A percentile compares a stretch with the other conserved stretches of the same genome.
phyloP scores from a whole-genome alignment of 352 stramenopile genomes.

The Globisporangium takayamanum region DNA sequence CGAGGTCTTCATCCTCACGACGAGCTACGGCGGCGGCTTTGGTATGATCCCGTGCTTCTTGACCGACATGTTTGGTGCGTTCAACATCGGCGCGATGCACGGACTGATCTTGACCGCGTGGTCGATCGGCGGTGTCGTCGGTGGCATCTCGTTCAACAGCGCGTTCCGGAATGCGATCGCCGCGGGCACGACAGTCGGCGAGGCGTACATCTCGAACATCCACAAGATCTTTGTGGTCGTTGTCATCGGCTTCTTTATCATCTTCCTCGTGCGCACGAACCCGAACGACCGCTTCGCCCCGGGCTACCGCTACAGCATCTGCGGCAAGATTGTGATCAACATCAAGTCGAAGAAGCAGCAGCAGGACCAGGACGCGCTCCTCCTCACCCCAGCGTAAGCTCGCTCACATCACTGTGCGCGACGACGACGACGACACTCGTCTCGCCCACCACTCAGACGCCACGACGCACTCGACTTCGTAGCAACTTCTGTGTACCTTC shows the following conservation, averaged over 20 bases:
- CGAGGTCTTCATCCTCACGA: slow-evolving; percentile 60
- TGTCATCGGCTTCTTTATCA: slow-evolving; percentile 41
- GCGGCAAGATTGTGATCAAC: slow-evolving; percentile 48
- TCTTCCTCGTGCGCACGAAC: slow-evolving; percentile 66
- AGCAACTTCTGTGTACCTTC: too few species aligned
- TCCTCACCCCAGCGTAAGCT: slow-evolving; percentile 8
- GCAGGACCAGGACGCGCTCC: slow-evolving; percentile 21
- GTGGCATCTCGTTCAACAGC: slow-evolving; percentile 66
- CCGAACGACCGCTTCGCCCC: slow-evolving; percentile 54
- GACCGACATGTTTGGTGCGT: slow-evolving; percentile 80
- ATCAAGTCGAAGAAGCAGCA: slow-evolving; percentile 37
- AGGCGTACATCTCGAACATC: slow-evolving; percentile 63
- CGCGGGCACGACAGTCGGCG: slow-evolving; percentile 24
- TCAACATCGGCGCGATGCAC: slow-evolving; percentile 78
- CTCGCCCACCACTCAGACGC: too few species aligned
- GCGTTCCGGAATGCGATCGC: slow-evolving; percentile 35
- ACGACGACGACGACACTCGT: too few species aligned
- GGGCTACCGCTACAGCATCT: slow-evolving; percentile 57
- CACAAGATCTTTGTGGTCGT: slow-evolving; percentile 58
- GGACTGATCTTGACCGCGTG: slow-evolving; percentile 67
- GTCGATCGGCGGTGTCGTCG: slow-evolving; percentile 68
- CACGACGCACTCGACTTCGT: too few species aligned
- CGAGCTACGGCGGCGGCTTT: slow-evolving; percentile 68
- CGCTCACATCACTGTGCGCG: too few species aligned
- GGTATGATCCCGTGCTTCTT: slow-evolving; percentile 68